Percentiles rank a stretch among this genome's conserved stretches.
phyloP scores from a whole-genome alignment of 192 early-diverging fungal genomes.

The Backusella circina region DNA sequence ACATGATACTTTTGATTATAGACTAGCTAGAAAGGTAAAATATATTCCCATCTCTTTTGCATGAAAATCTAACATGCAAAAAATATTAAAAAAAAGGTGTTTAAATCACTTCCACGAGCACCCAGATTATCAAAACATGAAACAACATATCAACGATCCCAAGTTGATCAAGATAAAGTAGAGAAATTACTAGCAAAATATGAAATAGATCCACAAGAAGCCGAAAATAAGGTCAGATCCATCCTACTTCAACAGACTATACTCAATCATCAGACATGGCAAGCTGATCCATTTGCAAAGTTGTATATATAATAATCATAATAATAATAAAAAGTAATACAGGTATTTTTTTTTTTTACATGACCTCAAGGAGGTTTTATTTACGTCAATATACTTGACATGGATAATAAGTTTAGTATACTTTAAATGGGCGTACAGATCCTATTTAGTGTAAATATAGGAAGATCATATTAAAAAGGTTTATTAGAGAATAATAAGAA shows the following conservation, averaged over 20 bases:
- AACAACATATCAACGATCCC: neutral
- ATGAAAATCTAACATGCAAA: neutral
- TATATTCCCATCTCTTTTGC: neutral
- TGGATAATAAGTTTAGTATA: neutral
- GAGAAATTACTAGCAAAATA: neutral
- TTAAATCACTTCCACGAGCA: neutral
- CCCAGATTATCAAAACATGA: neutral
- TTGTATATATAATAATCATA: neutral
- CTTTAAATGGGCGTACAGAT: neutral
- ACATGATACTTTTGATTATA: slow-evolving; percentile 36
- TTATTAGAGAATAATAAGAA: neutral
- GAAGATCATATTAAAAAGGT: neutral
- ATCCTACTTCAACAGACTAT: neutral
- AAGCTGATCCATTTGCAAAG: neutral
- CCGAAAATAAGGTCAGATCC: neutral
- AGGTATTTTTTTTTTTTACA: too few species aligned
- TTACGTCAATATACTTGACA: neutral
- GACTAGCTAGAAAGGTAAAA: slow-evolving; percentile 36
- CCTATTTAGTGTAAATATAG: neutral
- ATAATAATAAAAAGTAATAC: neutral
- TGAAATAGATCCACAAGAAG: neutral
- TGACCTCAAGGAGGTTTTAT: neutral
- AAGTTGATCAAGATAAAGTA: neutral
- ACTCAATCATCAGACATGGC: neutral
- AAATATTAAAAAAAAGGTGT: neutral